These are phyloP conservation scores for Solanum dulcamara DNA, from an alignment of 257 asterid species.

Conservation along the genomic window DNA sequence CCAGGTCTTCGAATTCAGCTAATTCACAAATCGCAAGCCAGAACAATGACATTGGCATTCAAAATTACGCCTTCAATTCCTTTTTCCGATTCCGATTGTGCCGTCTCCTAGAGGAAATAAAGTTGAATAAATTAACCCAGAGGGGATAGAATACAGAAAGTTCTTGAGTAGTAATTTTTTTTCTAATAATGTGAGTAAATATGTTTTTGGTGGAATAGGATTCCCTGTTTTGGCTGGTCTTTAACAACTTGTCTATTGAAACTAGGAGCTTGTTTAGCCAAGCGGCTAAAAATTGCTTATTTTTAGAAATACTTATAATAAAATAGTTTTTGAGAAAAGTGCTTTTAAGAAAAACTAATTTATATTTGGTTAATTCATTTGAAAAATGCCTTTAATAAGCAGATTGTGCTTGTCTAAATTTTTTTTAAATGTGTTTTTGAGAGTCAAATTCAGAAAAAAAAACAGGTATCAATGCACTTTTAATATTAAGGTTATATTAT, in stretches of 20 bases:
- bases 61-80: neutral
- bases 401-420: neutral
- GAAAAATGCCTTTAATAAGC: neutral
- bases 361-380: neutral
- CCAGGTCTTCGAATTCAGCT: constrained; percentile 28
- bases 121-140: neutral
- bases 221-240: neutral
- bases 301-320: neutral
- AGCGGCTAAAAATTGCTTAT: neutral
- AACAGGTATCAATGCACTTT: neutral
- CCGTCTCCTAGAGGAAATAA: neutral
- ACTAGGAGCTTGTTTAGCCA: neutral
- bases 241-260: neutral
- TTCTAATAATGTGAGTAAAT: neutral
- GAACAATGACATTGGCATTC: constrained; percentile 11
- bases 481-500: neutral
- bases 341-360: neutral
- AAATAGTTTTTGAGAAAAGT: neutral
- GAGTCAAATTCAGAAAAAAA: neutral
- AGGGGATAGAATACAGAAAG: neutral
- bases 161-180: neutral
- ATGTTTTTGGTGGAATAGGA: neutral
- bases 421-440: neutral
- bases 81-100: neutral
- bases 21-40: constrained; percentile 17